Evolutionary conservation across 140 eudicot species (phyloP).

Genomic region (Cichorium intybus): DNA sequence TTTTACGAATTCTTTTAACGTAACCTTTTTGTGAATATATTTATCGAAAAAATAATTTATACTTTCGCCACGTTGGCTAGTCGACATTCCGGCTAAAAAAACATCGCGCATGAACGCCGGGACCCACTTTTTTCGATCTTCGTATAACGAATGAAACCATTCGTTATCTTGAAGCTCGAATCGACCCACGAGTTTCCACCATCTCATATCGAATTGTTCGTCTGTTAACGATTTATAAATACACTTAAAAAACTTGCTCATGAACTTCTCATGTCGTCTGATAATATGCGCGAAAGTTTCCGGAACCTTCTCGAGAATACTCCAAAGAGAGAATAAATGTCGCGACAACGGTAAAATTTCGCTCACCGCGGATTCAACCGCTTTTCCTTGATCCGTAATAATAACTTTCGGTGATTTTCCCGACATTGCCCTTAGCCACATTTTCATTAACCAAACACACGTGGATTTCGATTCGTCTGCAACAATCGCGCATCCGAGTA

Average conservation of each 20-base stretch:
- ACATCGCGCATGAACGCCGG: slow-evolving; percentile 63
- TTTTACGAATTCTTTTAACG: slow-evolving; percentile 61
- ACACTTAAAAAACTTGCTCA: slow-evolving; percentile 71
- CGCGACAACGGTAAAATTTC: slow-evolving; percentile 67
- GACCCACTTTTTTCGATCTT: slow-evolving; percentile 81
- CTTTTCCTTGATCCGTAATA: slow-evolving; percentile 72
- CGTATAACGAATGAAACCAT: slow-evolving; percentile 69
- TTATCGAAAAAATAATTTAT: slow-evolving; percentile 74
- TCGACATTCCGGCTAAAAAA: slow-evolving; percentile 79
- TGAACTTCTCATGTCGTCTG: slow-evolving; percentile 57
- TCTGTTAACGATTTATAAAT: slow-evolving; percentile 71
- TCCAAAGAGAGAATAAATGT: slow-evolving; percentile 78
- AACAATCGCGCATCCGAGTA: slow-evolving; percentile 81
- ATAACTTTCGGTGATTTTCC: slow-evolving; percentile 70
- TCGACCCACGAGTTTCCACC: slow-evolving; percentile 86
- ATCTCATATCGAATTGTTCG: slow-evolving; percentile 83
- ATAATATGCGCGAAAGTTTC: slow-evolving; percentile 65
- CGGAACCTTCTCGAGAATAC: slow-evolving; percentile 64
- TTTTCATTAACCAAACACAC: slow-evolving; percentile 87
- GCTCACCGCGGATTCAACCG: slow-evolving; percentile 43
- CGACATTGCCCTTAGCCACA: slow-evolving; percentile 90
- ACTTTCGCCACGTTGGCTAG: slow-evolving; percentile 71
- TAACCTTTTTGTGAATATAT: slow-evolving; percentile 65
- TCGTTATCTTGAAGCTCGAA: slow-evolving; percentile 83
- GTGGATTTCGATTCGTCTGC: slow-evolving; percentile 79